Evolutionary conservation across 352 stramenopile genomes (phyloP).

Genomic region (Phytopythium montanum): DNA sequence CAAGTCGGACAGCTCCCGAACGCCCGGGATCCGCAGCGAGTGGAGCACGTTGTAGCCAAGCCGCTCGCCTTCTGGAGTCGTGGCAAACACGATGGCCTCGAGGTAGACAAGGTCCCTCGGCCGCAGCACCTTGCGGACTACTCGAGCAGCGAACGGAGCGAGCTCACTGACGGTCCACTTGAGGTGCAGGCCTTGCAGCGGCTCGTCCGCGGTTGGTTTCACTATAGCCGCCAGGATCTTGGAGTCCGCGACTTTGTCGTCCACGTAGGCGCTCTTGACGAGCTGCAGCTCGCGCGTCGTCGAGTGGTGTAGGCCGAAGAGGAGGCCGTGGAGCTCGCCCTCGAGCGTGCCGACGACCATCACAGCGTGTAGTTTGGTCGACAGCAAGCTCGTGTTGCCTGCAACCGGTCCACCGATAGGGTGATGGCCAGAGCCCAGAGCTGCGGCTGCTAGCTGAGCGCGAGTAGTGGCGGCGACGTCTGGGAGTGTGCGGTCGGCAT

Average conservation of each 20-base stretch:
- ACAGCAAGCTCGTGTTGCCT: slow-evolving; percentile 21
- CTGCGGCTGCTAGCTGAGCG: not conserved
- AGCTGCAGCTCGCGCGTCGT: slow-evolving; percentile 16
- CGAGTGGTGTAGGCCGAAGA: slow-evolving; percentile 24
- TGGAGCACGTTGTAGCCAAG: slow-evolving; percentile 10
- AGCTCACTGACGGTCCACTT: slow-evolving; percentile 16
- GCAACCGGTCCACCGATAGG: slow-evolving; percentile 10
- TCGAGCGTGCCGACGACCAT: slow-evolving; percentile 22
- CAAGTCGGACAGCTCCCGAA: slow-evolving; percentile 7
- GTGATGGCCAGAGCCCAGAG: not conserved
- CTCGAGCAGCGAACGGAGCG: slow-evolving; percentile 5
- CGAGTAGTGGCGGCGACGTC: not conserved
- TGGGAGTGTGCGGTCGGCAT: not conserved
- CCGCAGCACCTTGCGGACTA: slow-evolving; percentile 8
- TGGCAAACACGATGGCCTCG: slow-evolving; percentile 6
- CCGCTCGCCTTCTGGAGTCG: slow-evolving; percentile 1
- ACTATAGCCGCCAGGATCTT: slow-evolving; percentile 14
- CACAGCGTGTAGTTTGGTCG: slow-evolving; percentile 16
- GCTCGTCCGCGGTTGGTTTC: slow-evolving; percentile 7
- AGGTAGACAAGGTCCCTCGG: slow-evolving; percentile 10
- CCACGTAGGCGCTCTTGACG: slow-evolving; percentile 21
- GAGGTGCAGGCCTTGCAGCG: slow-evolving; percentile 17
- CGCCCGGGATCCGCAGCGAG: slow-evolving; percentile 5
- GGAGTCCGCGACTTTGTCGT: slow-evolving; percentile 22
- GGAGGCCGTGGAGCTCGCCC: slow-evolving; percentile 26